Evolutionary conservation across 2,329 filamentous ascomycete genomes (phyloP).

Genomic region (Dothistroma septosporum): DNA sequence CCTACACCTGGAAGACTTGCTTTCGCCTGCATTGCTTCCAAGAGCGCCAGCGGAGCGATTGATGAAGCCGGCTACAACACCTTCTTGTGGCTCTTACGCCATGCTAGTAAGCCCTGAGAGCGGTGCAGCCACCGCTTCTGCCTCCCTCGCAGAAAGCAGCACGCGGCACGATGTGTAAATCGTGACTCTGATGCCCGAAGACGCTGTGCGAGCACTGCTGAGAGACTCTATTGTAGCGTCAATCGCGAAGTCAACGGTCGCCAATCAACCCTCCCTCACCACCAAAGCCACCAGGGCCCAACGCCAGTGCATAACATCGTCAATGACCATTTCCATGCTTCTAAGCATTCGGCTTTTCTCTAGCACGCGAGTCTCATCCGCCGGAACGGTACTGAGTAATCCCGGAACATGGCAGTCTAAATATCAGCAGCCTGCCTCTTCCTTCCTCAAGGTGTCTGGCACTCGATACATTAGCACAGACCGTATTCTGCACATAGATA

Average conservation of each 20-base stretch:
- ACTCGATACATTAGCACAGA: slow-evolving; percentile 10
- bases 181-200: no score
- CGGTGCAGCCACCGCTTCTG: not conserved
- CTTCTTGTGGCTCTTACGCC: not conserved
- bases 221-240: not conserved
- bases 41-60: not conserved
- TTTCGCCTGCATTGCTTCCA: not conserved
- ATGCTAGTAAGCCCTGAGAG: not conserved
- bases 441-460: slow-evolving; percentile 12
- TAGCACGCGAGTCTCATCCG: not conserved
- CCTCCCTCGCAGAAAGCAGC: not conserved
- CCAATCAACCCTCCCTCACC: not conserved
- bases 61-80: not conserved
- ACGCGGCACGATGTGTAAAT: not conserved
- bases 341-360: not conserved
- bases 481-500: slow-evolving; percentile 7
- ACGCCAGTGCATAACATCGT: not conserved
- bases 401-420: slow-evolving; percentile 9
- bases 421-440: slow-evolving; percentile 7
- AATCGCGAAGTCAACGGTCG: not conserved
- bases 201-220: no score
- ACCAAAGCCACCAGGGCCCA: no score
- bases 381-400: not conserved
- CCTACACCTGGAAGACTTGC: not conserved
- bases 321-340: not conserved